Base-by-base conservation (phyloP, 2,329 filamentous ascomycete species). In the Penicillium italicum region DNA sequence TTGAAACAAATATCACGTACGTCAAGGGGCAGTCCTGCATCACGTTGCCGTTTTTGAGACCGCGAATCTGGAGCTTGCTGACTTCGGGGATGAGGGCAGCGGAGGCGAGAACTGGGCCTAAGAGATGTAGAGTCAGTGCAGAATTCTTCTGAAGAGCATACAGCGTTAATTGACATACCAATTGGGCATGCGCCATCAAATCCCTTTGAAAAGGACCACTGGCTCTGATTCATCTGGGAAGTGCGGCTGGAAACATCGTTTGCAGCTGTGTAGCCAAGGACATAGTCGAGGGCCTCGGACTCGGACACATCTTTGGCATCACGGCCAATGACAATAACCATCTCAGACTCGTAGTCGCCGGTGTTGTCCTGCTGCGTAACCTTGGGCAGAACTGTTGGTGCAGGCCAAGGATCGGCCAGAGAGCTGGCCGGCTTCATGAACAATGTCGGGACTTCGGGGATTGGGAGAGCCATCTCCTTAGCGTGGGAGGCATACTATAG, bases 241-340 rank as follows among this genome's bases (percentile, higher is more conserved):
- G 80, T 79, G 4, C 84, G 79, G 57, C 80, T 82, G 2, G 83
- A 85, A 7, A 88, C 79, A 65, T 88, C 85, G 71, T 87, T 88
- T 63, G 79, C 79, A 22, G 79, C 79, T 0, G 83, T 85, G 67
- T 88, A 88, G 28, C 85, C 85, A 2, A 87, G 79, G 5, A 88
- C 77, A 62, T 86, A 85, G 59, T 80, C 77, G 48, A 83, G 66
- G 5, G 83, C 83, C 28, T 85, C 78, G 0, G 74, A 76, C 61
- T 84, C 82, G 43, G 76, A 72, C 10, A 85, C 81, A 60, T 86
- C 82, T 62, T 79, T 80, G 37, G 74, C 75, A 33, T 75, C 77
- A 68, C 70, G 76, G 31, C 80, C 80, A 41, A 86, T 79, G 12
- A 85, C 75, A 30, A 85, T 77, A 12, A 78, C 82, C 48, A 86